These are phyloP conservation scores for Fraxinus quadrangulata DNA, from an alignment of 257 asterid genomes.

Conservation along the genomic window DNA sequence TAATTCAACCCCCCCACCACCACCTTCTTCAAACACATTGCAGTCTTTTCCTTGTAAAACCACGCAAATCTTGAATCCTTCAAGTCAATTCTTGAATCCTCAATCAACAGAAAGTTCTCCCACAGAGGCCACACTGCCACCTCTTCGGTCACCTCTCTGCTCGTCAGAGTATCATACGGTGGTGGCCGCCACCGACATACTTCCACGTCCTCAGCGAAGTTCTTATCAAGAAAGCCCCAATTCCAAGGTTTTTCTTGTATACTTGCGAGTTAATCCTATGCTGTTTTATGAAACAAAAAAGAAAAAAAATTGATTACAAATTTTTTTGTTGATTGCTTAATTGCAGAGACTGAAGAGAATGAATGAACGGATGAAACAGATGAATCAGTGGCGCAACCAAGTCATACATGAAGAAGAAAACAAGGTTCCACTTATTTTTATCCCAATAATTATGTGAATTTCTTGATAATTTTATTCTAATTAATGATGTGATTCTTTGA, in stretches of 20 bases:
- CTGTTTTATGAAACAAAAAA: too few relatives aligned
- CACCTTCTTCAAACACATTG: background rate
- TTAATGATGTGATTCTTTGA: too few relatives aligned
- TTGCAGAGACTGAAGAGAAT: constrained; percentile 24
- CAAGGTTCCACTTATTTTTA: constrained; percentile 1
- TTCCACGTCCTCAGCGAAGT: background rate
- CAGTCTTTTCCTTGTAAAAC: background rate
- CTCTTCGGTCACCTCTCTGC: constrained; percentile 6
- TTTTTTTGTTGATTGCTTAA: background rate
- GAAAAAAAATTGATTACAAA: background rate
- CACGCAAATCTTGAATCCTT: constrained; percentile 7
- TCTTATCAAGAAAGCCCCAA: background rate
- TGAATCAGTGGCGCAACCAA: constrained; percentile 23
- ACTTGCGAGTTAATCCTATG: background rate
- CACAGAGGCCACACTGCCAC: background rate
- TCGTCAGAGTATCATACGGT: background rate
- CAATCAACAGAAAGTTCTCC: constrained; percentile 17
- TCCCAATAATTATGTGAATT: too few relatives aligned
- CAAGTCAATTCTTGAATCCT: constrained; percentile 6
- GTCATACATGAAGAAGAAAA: constrained; percentile 24
- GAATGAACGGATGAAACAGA: constrained; percentile 1
- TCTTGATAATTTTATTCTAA: too few relatives aligned
- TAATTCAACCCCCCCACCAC: background rate
- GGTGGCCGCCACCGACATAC: too few relatives aligned
- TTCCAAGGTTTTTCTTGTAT: background rate